These are phyloP conservation scores for Quercus glauca DNA, from an alignment of 306 rosid species.

Conservation along the genomic window DNA sequence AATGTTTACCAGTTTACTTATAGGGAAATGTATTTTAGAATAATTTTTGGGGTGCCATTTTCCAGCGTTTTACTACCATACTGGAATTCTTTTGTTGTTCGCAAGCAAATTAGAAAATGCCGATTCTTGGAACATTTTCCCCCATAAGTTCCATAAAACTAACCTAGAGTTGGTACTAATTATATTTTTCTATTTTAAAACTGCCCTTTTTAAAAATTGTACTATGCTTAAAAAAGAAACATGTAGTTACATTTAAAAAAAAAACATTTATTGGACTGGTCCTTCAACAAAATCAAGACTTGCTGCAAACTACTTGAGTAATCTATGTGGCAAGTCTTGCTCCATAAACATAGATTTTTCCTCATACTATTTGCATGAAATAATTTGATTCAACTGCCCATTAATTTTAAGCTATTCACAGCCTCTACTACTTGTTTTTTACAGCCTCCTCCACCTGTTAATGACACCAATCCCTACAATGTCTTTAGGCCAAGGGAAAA, in stretches of 20 bases:
- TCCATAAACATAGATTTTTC: background rate
- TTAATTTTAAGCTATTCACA: conserved; percentile 27
- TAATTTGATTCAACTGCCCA: background rate
- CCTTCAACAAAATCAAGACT: background rate
- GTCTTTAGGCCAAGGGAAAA: conserved; percentile 99
- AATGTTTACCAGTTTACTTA: background rate
- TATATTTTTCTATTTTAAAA: background rate
- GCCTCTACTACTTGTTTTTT: conserved; percentile 27
- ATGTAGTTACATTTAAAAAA: background rate
- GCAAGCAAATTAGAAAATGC: background rate
- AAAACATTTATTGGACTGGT: background rate
- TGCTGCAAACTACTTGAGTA: background rate
- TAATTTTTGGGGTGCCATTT: background rate
- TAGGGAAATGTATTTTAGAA: background rate
- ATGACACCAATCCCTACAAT: conserved; percentile 96
- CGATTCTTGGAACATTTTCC: background rate
- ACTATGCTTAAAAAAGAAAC: background rate
- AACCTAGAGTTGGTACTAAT: background rate
- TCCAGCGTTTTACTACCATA: background rate
- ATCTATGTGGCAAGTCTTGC: background rate
- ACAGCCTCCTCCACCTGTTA: conserved; percentile 98
- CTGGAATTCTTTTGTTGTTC: background rate
- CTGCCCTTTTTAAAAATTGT: background rate
- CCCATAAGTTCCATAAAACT: background rate
- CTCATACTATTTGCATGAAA: conserved; percentile 3